Percentiles rank a stretch among this genome's conserved stretches.
These are phyloP conservation scores for Oryza australiensis DNA, from an alignment of 176 grass and related monocot species.

Conservation along the genomic window DNA sequence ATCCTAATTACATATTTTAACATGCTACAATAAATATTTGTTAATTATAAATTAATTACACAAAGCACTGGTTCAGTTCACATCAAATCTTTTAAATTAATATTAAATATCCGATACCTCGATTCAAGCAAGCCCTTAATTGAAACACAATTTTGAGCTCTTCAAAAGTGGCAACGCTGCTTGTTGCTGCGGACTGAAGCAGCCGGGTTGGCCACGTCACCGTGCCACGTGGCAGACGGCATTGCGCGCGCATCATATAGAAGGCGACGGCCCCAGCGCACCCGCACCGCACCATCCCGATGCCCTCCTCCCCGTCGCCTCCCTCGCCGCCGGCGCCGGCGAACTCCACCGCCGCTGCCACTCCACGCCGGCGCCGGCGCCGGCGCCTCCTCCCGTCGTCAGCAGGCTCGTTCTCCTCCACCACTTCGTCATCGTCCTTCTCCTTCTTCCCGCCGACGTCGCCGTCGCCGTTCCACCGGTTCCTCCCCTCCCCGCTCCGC, in stretches of 20 bases:
- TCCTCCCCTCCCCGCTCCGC: slow-evolving; percentile 45
- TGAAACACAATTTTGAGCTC: no score
- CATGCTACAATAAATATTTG: no score
- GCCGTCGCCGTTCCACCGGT: slow-evolving; percentile 40
- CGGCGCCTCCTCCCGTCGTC: slow-evolving; percentile 19
- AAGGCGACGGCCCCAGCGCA: background rate
- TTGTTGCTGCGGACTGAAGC: background rate
- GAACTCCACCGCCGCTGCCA: slow-evolving; percentile 7
- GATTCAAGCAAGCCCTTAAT: no score
- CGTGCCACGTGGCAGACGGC: background rate
- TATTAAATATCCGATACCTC: no score
- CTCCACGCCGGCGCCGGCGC: background rate
- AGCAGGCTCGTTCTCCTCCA: background rate
- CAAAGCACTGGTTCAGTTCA: no score
- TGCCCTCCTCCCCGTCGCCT: slow-evolving; percentile 31
- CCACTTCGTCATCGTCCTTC: slow-evolving; percentile 7
- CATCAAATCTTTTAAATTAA: no score
- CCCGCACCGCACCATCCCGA: slow-evolving; percentile 2
- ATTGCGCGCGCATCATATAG: slow-evolving; percentile 25
- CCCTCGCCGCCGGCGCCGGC: slow-evolving; percentile 30
- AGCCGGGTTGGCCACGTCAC: background rate
- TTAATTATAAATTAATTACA: no score
- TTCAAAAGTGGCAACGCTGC: no score
- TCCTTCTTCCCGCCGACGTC: slow-evolving; percentile 24
- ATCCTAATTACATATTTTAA: no score